Conservation (phyloP, 441 rosid species). For the Erysimum pusillum region DNA sequence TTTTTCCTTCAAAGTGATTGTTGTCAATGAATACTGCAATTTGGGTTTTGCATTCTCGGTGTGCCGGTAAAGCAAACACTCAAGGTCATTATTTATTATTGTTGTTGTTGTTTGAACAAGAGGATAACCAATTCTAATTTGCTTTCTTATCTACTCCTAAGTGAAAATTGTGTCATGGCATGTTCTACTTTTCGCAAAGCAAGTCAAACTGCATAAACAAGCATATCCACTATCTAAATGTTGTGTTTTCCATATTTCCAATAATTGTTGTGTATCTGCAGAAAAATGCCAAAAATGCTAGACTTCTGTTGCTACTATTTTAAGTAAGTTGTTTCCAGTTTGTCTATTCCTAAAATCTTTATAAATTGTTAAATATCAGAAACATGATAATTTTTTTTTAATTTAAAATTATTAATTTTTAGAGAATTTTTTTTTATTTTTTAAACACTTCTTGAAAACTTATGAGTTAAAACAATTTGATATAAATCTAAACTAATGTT, state of each 20-base stretch:
- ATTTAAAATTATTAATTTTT: too few species aligned
- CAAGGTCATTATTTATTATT: not conserved
- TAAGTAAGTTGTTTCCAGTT: too few species aligned
- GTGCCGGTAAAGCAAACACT: not conserved
- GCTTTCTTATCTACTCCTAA: not conserved
- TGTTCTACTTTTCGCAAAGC: constrained; percentile 22
- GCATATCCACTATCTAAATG: not conserved
- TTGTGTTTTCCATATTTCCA: not conserved
- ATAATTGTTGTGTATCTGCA: not conserved
- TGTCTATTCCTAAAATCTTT: too few species aligned
- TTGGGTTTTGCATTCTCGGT: constrained; percentile 1
- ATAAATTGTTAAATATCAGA: too few species aligned
- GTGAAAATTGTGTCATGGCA: constrained; percentile 7
- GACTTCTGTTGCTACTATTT: not conserved
- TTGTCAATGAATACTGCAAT: constrained; percentile 17
- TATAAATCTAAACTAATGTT: too few species aligned
- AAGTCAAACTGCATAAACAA: constrained; percentile 18
- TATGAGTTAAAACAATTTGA: too few species aligned
- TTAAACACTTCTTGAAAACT: too few species aligned
- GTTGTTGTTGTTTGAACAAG: not conserved
- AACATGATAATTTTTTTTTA: too few species aligned
- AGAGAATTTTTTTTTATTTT: too few species aligned
- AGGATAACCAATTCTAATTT: not conserved
- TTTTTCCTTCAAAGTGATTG: not conserved
- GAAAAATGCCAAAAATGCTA: not conserved